Evolutionary conservation across 2,329 filamentous ascomycete species (phyloP).

Genomic region (Trichophyton verrucosum): DNA sequence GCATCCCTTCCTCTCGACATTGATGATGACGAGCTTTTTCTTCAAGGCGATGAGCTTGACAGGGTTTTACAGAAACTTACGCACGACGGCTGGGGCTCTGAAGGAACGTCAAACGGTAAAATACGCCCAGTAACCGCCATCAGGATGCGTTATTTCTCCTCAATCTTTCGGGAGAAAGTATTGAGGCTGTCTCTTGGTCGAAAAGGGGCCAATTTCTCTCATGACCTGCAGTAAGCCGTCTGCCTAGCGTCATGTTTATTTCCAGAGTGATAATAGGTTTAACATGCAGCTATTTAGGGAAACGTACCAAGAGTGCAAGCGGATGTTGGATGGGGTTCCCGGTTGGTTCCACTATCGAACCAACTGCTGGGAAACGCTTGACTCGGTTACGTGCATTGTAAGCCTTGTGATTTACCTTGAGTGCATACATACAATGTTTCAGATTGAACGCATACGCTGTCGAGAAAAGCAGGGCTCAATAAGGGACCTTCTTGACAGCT

Average conservation of each 20-base stretch:
- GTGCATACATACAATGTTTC: conserved; percentile 15
- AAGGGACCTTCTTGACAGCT: conserved; percentile 15
- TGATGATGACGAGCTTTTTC: conserved; percentile 18
- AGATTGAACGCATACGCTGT: conserved; percentile 17
- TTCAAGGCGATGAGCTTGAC: conserved; percentile 8
- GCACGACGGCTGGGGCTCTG: conserved; percentile 16
- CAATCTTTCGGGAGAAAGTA: conserved; percentile 17
- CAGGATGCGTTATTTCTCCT: conserved; percentile 16
- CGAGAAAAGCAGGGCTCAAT: conserved; percentile 12
- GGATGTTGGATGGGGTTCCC: conserved; percentile 14
- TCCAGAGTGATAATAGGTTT: neutral
- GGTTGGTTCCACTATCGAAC: conserved; percentile 14
- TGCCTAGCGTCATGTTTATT: neutral
- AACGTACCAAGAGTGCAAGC: conserved; percentile 14
- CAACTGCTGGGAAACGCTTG: conserved; percentile 10
- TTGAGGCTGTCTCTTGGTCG: conserved; percentile 16
- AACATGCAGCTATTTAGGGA: conserved; percentile 8
- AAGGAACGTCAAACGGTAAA: conserved; percentile 6
- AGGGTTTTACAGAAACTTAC: conserved; percentile 12
- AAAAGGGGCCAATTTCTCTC: conserved; percentile 6
- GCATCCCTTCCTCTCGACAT: conserved; percentile 19
- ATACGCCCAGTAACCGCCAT: conserved; percentile 14
- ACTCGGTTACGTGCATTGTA: conserved; percentile 9
- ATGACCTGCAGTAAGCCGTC: conserved; percentile 7
- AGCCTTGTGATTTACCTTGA: conserved; percentile 16